Base-by-base conservation (phyloP, 1,139 yeast genomes). In the Pichia sp. region DNA sequence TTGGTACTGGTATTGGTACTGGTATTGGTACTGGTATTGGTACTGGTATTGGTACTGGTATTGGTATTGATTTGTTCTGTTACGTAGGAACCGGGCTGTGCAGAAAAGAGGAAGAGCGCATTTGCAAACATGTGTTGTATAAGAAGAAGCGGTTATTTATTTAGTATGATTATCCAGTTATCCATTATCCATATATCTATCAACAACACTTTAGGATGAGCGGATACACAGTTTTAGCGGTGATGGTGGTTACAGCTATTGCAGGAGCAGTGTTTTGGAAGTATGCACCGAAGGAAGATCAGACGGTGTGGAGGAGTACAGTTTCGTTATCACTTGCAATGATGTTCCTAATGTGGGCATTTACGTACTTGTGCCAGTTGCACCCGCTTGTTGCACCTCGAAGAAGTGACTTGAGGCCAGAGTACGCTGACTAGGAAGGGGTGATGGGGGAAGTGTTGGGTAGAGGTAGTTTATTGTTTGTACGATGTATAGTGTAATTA, bases 341-440 rank as follows among this genome's bases (percentile, higher is more conserved):
- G 95, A 83, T 88, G 69, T 88, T 74, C 61, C 70, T 88, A 57
- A 84, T 88, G 95, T 86, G 96, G 96, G 96, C 95, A 23, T 79
- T 85, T 52, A 85, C 96, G 7, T 85, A 84, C 56, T 65, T 85
- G 51, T 77, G 80, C 26, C 93, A 83, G 56, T 66, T 83, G 45
- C 91, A 83, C 60, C 93, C 93, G n/a, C 67, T 83, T 55, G 86
- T 81, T 41, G 83, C 74, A 23, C 93, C 93, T 35, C 79, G 81
- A 60, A 76, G 91, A 54, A 76, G 88, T 2, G 89, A 83, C 52
- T 64, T 83, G 60, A 76, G 91, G 65, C 88, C 88, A n/a, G 91
- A 82, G 55, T 69, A 60, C 51, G 67, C 69, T 8, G 70, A 66
- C 41, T 39, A 19, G n/a, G 34, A 4, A 19, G 5, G 5, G 26